Base-by-base conservation (phyloP, 306 rosid genomes). In the Geum urbanum region DNA sequence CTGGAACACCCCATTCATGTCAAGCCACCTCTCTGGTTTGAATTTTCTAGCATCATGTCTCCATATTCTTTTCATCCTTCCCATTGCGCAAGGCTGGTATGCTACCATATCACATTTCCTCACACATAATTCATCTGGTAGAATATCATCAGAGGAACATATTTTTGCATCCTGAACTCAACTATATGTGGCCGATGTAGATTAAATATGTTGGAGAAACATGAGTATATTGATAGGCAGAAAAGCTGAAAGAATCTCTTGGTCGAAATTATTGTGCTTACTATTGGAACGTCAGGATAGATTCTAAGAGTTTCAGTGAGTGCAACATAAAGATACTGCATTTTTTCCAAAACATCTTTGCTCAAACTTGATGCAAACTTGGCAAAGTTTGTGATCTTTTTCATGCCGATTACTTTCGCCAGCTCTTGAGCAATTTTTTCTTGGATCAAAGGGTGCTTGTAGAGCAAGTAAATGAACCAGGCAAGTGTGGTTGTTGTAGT, bases 41-140 rank as follows among this genome's bases (percentile, higher is more conserved):
- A 73, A 90, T 15, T 79, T 81, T 58, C 83, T 91, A 12, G 90
- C 94, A 79, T 90, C 88, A n/a, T 87, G 86, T 64, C 96, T 91
- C 96, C 95, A 87, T 61, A 90, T 63, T 78, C 83, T 79, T 66
- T 86, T 87, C 96, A 90, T 90, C 83, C 95, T 66, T 37, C 95
- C 96, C 96, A 90, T 87, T 45, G 96, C 96, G 59, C 83, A 90
- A 40, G 96, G 95, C 77, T 86, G 95, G 69, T 90, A 87, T 10
- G 78, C 55, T 27, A 87, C 77, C 75, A 76, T 18, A 48, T 86
- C 88, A 69, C 96, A 95, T 70, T 87, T 84, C 44, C 59, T 87
- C 69, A 87, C 91, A 48, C 77, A 70, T 46, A 19, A 83, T 15
- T 91, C 96, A 65, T 87, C 96, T 5, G 96, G 95, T 59, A 90